Base-by-base conservation (phyloP, 805 yeast genomes). In the Schwanniomyces polymorphus region DNA sequence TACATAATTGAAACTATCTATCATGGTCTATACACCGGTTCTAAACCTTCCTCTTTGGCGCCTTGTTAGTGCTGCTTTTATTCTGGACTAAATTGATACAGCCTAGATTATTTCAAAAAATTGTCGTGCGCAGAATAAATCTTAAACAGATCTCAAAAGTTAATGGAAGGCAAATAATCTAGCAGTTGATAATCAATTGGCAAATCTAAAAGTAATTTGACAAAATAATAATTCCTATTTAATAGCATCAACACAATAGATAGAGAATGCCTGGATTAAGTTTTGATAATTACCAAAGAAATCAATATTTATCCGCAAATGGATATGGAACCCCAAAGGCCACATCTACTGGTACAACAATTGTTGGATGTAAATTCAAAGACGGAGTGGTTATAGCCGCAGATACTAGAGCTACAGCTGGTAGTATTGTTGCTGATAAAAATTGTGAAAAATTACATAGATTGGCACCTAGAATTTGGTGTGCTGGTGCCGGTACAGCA, bases 401-500 rank as follows among this genome's bases (percentile, higher is more conserved):
- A 8, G 99, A 94, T 75, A 94, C 99, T 17, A 85, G 99, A 72
- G 97, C 99, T 47, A 94, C 99, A 3, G 86, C 94, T 31, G 99
- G 99, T 11, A 86, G 85, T 48, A 90, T 94, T 57, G 98, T 94
- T 29, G 99, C 99, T 7, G 98, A 94, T 72, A 94, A 94, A 76
- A 94, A 94, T 74, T 91, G 97, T 78, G 97, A 91, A 63, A 92
- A 92, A 70, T 77, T 94, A 54, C 97, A 92, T 71, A 75, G 95
- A 57, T 78, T 91, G 54, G 80, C 97, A 6, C 97, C 97, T 8
- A 81, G 79, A 61, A 91, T 91, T 64, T 92, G 97, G 97, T 92
- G 99, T 83, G 99, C 99, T 44, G 99, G 99, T 61, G 99, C 99
- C 3, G 99, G 99, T 68, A 94, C 99, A n/a, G 99, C 99, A 27